These are phyloP conservation scores for Glebionis coronaria DNA, from an alignment of 129 eudicot species.

Conservation along the genomic window DNA sequence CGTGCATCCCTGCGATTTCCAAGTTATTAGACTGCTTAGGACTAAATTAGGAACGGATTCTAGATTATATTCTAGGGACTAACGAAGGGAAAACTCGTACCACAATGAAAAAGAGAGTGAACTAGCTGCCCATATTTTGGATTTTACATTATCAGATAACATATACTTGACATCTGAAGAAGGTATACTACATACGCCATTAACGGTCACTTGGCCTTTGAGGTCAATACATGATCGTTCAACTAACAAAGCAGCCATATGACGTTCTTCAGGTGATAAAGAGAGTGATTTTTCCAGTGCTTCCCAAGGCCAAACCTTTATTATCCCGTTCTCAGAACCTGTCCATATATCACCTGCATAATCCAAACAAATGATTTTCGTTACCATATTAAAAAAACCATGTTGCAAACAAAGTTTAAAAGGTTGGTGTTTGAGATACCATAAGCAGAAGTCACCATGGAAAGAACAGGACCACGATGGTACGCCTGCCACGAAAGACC, in stretches of 20 bases:
- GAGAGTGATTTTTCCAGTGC: constrained; percentile 82
- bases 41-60: too few species aligned
- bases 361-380: constrained; percentile 6
- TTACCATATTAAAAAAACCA: neutral
- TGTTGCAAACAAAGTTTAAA: neutral
- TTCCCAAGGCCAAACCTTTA: constrained; percentile 97
- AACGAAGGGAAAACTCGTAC: constrained; percentile 35
- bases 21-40: constrained; percentile 14
- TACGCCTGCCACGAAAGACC: constrained; percentile 91
- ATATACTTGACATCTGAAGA: constrained; percentile 81
- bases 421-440: too few species aligned
- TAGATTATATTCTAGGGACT: too few species aligned
- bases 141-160: constrained; percentile 60
- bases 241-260: constrained; percentile 93
- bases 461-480: constrained; percentile 73
- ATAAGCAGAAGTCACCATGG: constrained; percentile 66
- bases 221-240: constrained; percentile 84
- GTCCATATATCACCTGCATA: constrained; percentile 90
- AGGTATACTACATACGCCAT: constrained; percentile 81
- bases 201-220: constrained; percentile 82
- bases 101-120: constrained; percentile 81
- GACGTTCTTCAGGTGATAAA: constrained; percentile 89
- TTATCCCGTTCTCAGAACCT: constrained; percentile 76
- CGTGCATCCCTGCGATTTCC: constrained; percentile 88
- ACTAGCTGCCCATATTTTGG: constrained; percentile 85